These are phyloP conservation scores for Cucurbita maxima DNA, from an alignment of 306 rosid genomes.

Conservation along the genomic window DNA sequence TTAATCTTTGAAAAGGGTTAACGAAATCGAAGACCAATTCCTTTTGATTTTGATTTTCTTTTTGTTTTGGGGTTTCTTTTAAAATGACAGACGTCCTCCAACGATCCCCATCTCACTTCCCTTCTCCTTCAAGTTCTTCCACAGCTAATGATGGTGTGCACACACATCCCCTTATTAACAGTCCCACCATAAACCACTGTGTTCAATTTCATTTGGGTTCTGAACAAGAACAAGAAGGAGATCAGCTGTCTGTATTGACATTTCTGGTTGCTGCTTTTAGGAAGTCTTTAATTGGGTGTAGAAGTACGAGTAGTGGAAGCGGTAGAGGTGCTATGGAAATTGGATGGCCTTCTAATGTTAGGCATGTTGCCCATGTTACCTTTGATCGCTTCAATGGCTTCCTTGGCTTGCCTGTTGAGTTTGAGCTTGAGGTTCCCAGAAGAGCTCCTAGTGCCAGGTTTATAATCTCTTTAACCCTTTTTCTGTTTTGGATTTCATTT, in stretches of 20 bases:
- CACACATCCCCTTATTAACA: conserved; percentile 41
- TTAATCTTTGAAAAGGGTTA: conserved; percentile 1
- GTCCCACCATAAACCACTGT: conserved; percentile 25
- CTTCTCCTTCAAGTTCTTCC: conserved; percentile 83
- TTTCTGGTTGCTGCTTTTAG: conserved; percentile 62
- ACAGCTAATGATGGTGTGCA: conserved; percentile 37
- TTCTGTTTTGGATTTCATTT: background rate
- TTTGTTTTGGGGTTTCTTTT: background rate
- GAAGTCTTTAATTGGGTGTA: conserved; percentile 76
- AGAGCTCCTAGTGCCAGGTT: conserved; percentile 97
- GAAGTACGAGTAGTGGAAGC: conserved; percentile 5
- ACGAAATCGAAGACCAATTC: conserved; percentile 13
- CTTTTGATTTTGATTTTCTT: background rate
- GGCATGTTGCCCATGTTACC: conserved; percentile 93
- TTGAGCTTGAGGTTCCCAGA: conserved; percentile 84
- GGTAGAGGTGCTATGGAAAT: conserved; percentile 52
- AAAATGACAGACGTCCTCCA: conserved; percentile 74
- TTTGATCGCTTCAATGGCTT: conserved; percentile 95
- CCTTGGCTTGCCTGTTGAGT: conserved; percentile 92
- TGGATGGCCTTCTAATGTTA: conserved; percentile 90
- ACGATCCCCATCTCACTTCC: conserved; percentile 54
- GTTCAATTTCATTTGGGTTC: conserved; percentile 19
- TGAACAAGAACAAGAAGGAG: conserved; percentile 44
- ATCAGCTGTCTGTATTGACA: conserved; percentile 64
- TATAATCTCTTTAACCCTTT: background rate